Evolutionary conservation across 2,329 filamentous ascomycete species (phyloP), one percentile per base, ranked within the genome.

Genomic region (Davidsoniella eucalypti): DNA sequence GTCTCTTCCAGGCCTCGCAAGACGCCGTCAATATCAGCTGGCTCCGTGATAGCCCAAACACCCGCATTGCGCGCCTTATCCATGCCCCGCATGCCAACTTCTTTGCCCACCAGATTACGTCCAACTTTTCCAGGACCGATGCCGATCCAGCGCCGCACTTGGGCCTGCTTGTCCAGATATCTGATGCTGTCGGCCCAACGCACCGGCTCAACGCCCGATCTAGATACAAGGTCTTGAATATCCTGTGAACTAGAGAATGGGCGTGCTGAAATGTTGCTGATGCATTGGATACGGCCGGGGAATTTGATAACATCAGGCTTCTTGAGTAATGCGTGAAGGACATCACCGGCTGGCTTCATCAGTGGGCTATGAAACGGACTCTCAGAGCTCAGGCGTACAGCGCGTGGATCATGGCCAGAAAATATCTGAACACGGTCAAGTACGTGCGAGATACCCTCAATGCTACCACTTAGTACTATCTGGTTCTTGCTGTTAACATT

Each of bases 401-500:
- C 85, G 49, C 90, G 73, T 3, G 90, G 88, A 64, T 95, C 90
- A 62, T 95, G 87, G 9, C 88, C 88, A 8, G 86, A 78, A 61
- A 94, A 95, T 61, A 93, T 86, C 47, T 87, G 72, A 52, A 96
- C 72, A 61, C 95, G 87, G 9, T 84, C 80, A 49, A 95, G 69
- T 16, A 95, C 76, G 51, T 80, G 82, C 59, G 78, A 80, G 63
- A 95, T 94, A 57, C 80, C 75, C 58, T 82, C 80, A 49, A 95
- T 81, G 64, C 80, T 90, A 36, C 90, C 90, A 61, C 84, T 92
- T 48, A 96, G 71, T 47, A 95, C 90, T 58, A 96, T 94, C 67
- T 96, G 90, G 62, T 94, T 94, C 68, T 87, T 92, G 63, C 82
- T 86, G 67, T 96, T 96, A 66, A 94, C 80, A 65, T 96, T 95